Base-by-base conservation (phyloP, 495 filamentous ascomycete species). In the Hypoxylon fragiforme region DNA sequence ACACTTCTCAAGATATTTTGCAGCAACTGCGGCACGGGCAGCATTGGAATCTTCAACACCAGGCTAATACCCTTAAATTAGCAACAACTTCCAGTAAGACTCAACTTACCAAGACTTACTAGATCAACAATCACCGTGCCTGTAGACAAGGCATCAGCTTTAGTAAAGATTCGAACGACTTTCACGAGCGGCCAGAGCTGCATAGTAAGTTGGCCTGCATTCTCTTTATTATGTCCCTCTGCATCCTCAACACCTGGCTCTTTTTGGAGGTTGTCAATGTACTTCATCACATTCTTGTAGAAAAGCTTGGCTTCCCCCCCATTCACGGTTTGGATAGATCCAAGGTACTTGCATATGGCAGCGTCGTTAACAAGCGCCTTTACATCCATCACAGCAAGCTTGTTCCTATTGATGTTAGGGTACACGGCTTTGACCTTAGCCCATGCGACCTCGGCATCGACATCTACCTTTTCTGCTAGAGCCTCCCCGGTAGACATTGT, bases 341-440 rank as follows among this genome's bases (percentile, higher is more conserved):
- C 80, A 18, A 84, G 70, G 7, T 82, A 42, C 15, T 53, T 40
- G 11, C 50, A 37, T 5, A 80, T 72, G 32, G 66, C 57, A 18
- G 65, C n/a, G 6, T 56, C 30, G 12, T 24, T 22, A n/a, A 80
- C 46, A 15, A 82, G 66, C 0, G 45, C 43, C 14, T 70, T 58
- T 2, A 73, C 55, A 16, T 53, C 66, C n/a, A 58, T 60, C 0
- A 74, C 54, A 2, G 51, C 44, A 7, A 84, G 57, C 19, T 70
- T 63, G 24, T 81, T 69, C 44, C 73, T 78, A 2, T 70, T 77
- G 19, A 77, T 70, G 26, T 67, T 62, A 3, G 82, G 81, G 62
- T 85, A 86, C 0, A 85, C 79, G 12, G 81, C 79, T 51, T 74
- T 80, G 37, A 85, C 80, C 54, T 84, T 85, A 6, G 79, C 82